Percentiles rank a stretch among this genome's conserved stretches.
These are phyloP conservation scores for Fusarium sp. DNA, from an alignment of 2,329 filamentous ascomycete genomes.

Conservation along the genomic window DNA sequence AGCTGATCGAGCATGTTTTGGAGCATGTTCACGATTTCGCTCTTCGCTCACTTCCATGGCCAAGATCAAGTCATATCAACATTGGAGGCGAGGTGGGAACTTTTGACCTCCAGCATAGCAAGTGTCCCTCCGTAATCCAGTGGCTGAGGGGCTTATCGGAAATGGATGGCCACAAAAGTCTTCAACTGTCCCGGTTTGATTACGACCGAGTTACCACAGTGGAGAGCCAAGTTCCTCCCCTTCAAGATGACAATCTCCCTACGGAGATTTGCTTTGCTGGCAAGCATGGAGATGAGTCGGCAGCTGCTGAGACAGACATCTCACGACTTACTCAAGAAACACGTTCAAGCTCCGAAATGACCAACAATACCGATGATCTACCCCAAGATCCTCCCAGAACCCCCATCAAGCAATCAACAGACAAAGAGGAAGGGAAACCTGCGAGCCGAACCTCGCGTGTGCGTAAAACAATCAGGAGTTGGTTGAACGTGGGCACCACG, in stretches of 20 bases:
- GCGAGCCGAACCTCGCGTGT: not conserved
- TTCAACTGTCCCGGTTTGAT: not conserved
- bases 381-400: accelerated
- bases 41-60: conserved; percentile 1
- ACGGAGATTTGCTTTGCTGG: not conserved
- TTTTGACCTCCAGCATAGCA: not conserved
- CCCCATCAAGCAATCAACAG: not conserved
- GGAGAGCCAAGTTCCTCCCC: not conserved
- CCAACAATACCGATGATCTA: accelerated
- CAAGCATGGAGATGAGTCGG: not conserved
- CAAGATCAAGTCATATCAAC: not conserved
- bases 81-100: not conserved
- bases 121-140: not conserved
- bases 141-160: not conserved
- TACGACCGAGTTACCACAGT: not conserved
- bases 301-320: not conserved
- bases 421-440: accelerated
- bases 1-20: not conserved
- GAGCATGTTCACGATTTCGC: not conserved
- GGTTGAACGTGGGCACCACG: not conserved
- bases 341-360: not conserved
- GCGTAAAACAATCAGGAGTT: not conserved
- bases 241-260: no score
- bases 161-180: accelerated
- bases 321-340: not conserved